phyloP scores from a whole-genome alignment of 352 stramenopile species.

The Phytophthora aleatoria region DNA sequence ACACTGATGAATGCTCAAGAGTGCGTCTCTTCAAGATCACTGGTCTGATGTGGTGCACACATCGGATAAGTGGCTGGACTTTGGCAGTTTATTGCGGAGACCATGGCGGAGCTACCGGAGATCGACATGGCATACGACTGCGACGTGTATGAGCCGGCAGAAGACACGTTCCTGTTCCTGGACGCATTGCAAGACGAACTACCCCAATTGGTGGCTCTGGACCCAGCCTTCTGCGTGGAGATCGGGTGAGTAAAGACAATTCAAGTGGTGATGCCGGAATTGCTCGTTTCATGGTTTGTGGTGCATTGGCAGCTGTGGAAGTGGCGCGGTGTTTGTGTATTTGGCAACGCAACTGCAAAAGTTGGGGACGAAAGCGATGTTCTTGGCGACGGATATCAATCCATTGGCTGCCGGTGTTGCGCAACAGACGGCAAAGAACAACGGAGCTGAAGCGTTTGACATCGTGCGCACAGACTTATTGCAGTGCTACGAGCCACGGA shows the following conservation, averaged over 20 bases:
- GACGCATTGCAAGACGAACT: constrained; percentile 94
- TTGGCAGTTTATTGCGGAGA: constrained; percentile 10
- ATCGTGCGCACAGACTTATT: constrained; percentile 89
- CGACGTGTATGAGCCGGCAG: constrained; percentile 97
- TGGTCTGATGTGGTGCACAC: constrained; percentile 27
- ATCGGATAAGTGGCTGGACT: constrained; percentile 8
- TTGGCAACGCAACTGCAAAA: constrained; percentile 81
- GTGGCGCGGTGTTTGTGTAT: constrained; percentile 71
- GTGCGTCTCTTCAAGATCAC: constrained; percentile 32
- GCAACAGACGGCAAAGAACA: constrained; percentile 82
- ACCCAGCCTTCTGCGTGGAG: constrained; percentile 87
- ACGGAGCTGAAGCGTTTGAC: constrained; percentile 75
- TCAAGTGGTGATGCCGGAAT: not conserved
- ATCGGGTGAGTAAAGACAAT: constrained; percentile 61
- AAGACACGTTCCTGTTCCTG: constrained; percentile 98
- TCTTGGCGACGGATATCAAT: constrained; percentile 95
- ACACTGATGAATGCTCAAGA: too few species aligned
- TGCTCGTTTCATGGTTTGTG: not conserved
- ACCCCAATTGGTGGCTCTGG: constrained; percentile 50
- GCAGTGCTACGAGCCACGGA: constrained; percentile 55
- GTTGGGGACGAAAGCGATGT: constrained; percentile 52
- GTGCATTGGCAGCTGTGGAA: constrained; percentile 47
- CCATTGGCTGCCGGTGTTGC: constrained; percentile 83
- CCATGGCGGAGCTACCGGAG: constrained; percentile 57
- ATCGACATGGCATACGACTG: constrained; percentile 81